Evolutionary conservation across 331 rosid species (phyloP).

Genomic region (Phaseolus coccineus): DNA sequence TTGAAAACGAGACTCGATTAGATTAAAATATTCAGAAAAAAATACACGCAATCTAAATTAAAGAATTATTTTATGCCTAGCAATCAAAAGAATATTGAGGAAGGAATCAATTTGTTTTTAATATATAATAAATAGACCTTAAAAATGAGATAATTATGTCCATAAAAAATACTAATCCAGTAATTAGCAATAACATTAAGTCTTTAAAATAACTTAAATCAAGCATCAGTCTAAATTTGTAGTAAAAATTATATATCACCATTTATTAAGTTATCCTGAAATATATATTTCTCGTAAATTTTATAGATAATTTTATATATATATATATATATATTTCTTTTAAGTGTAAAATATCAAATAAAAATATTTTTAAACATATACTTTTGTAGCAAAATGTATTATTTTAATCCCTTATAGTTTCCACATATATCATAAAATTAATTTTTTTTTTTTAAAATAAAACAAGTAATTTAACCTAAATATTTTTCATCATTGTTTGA

Average conservation of each 20-base stretch:
- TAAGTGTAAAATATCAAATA: neutral
- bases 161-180: too few species aligned
- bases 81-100: too few species aligned
- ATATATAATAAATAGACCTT: too few species aligned
- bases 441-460: too few species aligned
- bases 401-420: too few species aligned
- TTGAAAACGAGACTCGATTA: neutral
- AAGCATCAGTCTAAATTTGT: neutral
- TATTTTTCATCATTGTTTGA: too few species aligned
- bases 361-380: neutral
- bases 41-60: neutral
- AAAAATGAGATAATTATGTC: too few species aligned
- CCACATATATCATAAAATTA: too few species aligned
- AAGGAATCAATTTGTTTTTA: too few species aligned
- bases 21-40: neutral
- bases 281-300: neutral
- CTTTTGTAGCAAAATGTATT: too few species aligned
- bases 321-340: neutral
- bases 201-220: neutral
- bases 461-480: too few species aligned
- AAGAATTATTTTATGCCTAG: neutral
- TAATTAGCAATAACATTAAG: neutral
- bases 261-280: neutral
- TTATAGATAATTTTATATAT: neutral
- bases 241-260: neutral